Evolutionary conservation across 371 early-diverging fungal species (phyloP).

Genomic region (Mortierella sp.): DNA sequence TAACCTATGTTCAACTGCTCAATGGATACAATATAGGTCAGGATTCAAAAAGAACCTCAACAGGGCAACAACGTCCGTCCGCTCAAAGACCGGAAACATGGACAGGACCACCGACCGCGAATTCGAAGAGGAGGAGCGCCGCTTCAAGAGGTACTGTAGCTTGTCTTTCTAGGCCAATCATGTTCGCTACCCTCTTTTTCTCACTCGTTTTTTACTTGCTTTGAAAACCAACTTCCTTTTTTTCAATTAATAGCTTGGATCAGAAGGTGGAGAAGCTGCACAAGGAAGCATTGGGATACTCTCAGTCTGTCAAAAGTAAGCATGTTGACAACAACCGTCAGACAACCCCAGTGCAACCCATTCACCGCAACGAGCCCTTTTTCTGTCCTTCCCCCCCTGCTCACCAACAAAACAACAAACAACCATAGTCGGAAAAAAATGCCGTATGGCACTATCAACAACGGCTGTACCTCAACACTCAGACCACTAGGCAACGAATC

Average conservation of each 20-base stretch:
- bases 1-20: not conserved
- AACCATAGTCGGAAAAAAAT: not conserved
- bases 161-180: not conserved
- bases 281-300: constrained; percentile 94
- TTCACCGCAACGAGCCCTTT: not conserved
- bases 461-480: not conserved
- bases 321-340: not conserved
- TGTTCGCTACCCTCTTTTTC: not conserved
- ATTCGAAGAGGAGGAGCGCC: constrained; percentile 88
- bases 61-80: constrained; percentile 86
- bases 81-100: constrained; percentile 38
- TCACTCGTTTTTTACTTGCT: not conserved
- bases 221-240: not conserved
- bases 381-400: not conserved
- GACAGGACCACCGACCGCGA: constrained; percentile 73
- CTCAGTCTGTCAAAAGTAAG: constrained; percentile 86
- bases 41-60: constrained; percentile 90
- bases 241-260: constrained; percentile 76
- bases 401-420: not conserved
- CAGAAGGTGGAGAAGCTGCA: constrained; percentile 87
- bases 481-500: not conserved
- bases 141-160: constrained; percentile 76
- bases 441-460: not conserved
- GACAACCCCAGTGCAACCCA: too few relatives aligned
- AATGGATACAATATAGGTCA: constrained; percentile 63